Evolutionary conservation across 495 filamentous ascomycete species (phyloP).

Genomic region (Podospora pseudocomata): DNA sequence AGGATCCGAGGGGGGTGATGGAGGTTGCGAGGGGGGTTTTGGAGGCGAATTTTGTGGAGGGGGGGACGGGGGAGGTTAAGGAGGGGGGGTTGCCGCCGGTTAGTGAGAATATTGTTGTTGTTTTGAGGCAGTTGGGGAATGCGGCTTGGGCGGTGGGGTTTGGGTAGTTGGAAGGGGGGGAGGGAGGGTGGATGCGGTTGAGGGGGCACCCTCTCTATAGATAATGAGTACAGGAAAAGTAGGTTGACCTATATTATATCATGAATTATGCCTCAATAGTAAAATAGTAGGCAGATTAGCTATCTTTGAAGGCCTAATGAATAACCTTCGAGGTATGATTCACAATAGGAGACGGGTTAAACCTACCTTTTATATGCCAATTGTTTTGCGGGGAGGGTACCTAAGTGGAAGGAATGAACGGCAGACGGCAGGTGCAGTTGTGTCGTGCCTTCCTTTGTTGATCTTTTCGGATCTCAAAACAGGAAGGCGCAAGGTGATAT

Average conservation of each 20-base stretch:
- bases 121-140: conserved; percentile 53
- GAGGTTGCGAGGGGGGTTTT: conserved; percentile 46
- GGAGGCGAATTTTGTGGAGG: conserved; percentile 56
- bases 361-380: too few relatives aligned
- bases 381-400: background rate
- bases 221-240: too few relatives aligned
- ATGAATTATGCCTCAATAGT: too few relatives aligned
- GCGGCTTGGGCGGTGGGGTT: conserved; percentile 37
- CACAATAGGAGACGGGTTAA: too few relatives aligned
- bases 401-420: background rate
- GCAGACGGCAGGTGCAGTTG: too few relatives aligned
- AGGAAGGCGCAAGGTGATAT: background rate
- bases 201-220: background rate
- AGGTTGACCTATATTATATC: too few relatives aligned
- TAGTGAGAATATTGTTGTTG: conserved; percentile 56
- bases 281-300: too few relatives aligned
- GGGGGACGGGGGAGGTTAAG: conserved; percentile 36
- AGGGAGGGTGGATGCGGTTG: too few relatives aligned
- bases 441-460: too few relatives aligned
- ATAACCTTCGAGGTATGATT: too few relatives aligned
- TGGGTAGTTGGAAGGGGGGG: conserved; percentile 6
- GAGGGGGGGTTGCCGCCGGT: conserved; percentile 62
- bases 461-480: too few relatives aligned
- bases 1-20: conserved; percentile 47
- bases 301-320: too few relatives aligned